These are phyloP conservation scores for Senna tora DNA, from an alignment of 306 rosid genomes.

Conservation along the genomic window DNA sequence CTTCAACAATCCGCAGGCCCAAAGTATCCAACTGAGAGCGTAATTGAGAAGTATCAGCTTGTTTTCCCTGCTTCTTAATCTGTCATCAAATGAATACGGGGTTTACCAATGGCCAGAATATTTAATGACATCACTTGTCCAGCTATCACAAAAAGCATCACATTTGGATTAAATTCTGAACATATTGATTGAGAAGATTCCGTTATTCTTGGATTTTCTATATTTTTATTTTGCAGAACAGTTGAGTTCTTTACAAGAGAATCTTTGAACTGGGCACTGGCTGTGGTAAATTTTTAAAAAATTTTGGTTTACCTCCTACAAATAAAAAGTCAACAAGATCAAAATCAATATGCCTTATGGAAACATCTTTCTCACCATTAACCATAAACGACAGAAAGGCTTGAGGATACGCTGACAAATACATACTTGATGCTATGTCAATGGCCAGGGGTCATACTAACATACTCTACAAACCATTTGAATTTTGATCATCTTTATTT, in stretches of 20 bases:
- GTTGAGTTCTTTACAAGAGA: conserved; percentile 10
- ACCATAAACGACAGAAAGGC: not conserved
- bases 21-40: conserved; percentile 69
- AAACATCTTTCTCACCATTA: not conserved
- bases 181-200: conserved; percentile 1
- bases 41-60: conserved; percentile 56
- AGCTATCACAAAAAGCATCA: conserved; percentile 14
- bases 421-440: conserved; percentile 16
- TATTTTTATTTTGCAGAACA: conserved; percentile 13
- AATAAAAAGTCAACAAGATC: not conserved
- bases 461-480: not conserved
- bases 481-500: conserved; percentile 22
- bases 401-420: conserved; percentile 6
- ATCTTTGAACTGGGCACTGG: not conserved
- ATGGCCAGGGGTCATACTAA: conserved; percentile 8
- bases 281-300: not conserved
- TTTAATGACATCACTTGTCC: conserved; percentile 4
- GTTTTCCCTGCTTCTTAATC: conserved; percentile 70
- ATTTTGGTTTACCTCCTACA: not conserved
- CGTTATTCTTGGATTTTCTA: not conserved
- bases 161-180: conserved; percentile 18
- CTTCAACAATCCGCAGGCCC: conserved; percentile 67
- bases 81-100: conserved; percentile 40
- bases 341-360: conserved; percentile 14
- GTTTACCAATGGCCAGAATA: conserved; percentile 7